Percentiles rank a stretch among this genome's conserved stretches.
Evolutionary conservation across 2,329 filamentous ascomycete genomes (phyloP).

Genomic region (Beauveria medogensis): DNA sequence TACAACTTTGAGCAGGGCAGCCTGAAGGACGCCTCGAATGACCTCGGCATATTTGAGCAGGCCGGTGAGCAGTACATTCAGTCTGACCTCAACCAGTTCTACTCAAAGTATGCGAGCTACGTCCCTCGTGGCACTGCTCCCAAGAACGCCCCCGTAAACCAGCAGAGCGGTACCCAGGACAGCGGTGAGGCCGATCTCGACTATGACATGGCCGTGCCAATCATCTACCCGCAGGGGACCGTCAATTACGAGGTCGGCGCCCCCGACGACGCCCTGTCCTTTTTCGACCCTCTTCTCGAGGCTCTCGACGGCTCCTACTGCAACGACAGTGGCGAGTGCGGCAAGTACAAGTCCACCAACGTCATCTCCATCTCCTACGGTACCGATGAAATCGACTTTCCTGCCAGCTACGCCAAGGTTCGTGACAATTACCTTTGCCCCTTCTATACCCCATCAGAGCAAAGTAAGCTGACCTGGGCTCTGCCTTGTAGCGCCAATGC

Average conservation of each 20-base stretch:
- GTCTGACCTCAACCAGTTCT: slow-evolving; percentile 31
- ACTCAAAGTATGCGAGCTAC: slow-evolving; percentile 23
- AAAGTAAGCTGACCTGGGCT: neutral
- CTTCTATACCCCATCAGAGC: neutral
- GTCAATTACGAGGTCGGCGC: slow-evolving; percentile 28
- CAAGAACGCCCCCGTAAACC: slow-evolving; percentile 23
- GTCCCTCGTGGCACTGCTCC: slow-evolving; percentile 31
- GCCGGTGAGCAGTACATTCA: slow-evolving; percentile 31
- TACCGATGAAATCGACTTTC: slow-evolving; percentile 36
- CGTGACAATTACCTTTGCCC: neutral
- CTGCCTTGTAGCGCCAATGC: slow-evolving; percentile 26
- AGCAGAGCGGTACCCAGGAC: slow-evolving; percentile 16
- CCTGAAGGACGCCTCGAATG: slow-evolving; percentile 26
- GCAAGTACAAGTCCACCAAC: slow-evolving; percentile 14
- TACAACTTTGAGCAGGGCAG: slow-evolving; percentile 41
- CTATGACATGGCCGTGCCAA: slow-evolving; percentile 38
- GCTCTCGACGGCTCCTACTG: slow-evolving; percentile 47
- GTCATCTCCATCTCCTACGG: slow-evolving; percentile 39
- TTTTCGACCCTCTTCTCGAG: slow-evolving; percentile 39
- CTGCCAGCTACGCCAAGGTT: slow-evolving; percentile 30
- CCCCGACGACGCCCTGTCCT: slow-evolving; percentile 19
- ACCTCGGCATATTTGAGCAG: slow-evolving; percentile 34
- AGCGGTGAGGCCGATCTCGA: slow-evolving; percentile 39
- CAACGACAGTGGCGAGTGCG: slow-evolving; percentile 37
- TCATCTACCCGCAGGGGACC: slow-evolving; percentile 42